These are phyloP conservation scores for Cytospora chrysosperma DNA, from an alignment of 2,329 filamentous ascomycete species.

Conservation along the genomic window DNA sequence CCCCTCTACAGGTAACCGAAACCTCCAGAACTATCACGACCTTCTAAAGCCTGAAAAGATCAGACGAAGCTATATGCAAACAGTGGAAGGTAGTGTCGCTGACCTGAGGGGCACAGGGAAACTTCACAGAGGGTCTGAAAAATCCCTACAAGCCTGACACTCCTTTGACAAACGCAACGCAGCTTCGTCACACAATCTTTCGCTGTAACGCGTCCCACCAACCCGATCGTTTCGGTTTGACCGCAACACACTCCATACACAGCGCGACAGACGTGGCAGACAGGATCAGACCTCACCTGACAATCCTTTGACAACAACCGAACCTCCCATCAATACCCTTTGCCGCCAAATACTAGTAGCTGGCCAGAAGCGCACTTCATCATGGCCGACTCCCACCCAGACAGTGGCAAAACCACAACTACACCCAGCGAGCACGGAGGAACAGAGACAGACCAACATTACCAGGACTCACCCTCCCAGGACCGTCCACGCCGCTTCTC, in stretches of 20 bases:
- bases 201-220: neutral
- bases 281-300: neutral
- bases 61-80: neutral
- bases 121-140: neutral
- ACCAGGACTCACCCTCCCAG: neutral
- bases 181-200: neutral
- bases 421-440: neutral
- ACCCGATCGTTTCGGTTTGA: neutral
- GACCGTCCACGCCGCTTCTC: neutral
- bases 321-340: neutral
- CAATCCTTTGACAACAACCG: neutral
- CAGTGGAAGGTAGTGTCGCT: neutral
- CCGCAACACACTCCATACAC: neutral
- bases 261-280: neutral
- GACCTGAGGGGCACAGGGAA: neutral
- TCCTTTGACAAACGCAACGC: neutral
- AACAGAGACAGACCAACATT: neutral
- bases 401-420: neutral
- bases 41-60: neutral
- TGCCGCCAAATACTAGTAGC: neutral
- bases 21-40: neutral
- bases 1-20: neutral
- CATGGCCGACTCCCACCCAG: neutral
- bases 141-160: neutral
- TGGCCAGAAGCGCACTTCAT: neutral